Percentiles rank a stretch among this genome's conserved stretches.
These are phyloP conservation scores for Tetraselmis chui DNA, from an alignment of 139 green algal genomes.

Conservation along the genomic window DNA sequence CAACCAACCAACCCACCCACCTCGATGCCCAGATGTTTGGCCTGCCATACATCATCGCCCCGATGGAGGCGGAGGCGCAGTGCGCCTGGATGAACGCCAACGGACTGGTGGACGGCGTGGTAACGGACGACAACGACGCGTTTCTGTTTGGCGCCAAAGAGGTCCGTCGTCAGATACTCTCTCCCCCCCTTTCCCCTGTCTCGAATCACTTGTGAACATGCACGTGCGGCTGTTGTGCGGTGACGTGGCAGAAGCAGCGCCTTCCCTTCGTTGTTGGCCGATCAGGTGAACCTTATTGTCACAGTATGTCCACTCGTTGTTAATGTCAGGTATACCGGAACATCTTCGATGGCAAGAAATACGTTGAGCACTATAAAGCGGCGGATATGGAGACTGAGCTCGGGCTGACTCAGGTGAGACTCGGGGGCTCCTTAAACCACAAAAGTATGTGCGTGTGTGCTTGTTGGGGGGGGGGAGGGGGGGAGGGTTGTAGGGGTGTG, in stretches of 20 bases:
- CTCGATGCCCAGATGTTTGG: constrained; percentile 75
- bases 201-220: too few relatives aligned
- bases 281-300: too few relatives aligned
- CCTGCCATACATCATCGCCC: constrained; percentile 94
- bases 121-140: constrained; percentile 97
- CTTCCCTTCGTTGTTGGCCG: too few relatives aligned
- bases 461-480: neutral
- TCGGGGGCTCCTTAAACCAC: constrained; percentile 12
- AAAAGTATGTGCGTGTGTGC: too few relatives aligned
- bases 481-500: too few relatives aligned
- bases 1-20: too few relatives aligned
- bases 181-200: too few relatives aligned
- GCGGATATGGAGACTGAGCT: constrained; percentile 75
- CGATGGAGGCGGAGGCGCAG: constrained; percentile 91
- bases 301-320: too few relatives aligned
- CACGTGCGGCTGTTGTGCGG: too few relatives aligned
- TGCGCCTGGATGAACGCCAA: constrained; percentile 78
- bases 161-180: too few relatives aligned
- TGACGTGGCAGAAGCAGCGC: too few relatives aligned
- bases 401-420: constrained; percentile 48
- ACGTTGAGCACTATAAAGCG: constrained; percentile 88
- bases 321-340: constrained; percentile 81
- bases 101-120: constrained; percentile 88
- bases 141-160: constrained; percentile 88
- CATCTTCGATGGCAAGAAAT: constrained; percentile 74